phyloP scores from a whole-genome alignment of 306 rosid genomes.

The Trifolium fragiferum region DNA sequence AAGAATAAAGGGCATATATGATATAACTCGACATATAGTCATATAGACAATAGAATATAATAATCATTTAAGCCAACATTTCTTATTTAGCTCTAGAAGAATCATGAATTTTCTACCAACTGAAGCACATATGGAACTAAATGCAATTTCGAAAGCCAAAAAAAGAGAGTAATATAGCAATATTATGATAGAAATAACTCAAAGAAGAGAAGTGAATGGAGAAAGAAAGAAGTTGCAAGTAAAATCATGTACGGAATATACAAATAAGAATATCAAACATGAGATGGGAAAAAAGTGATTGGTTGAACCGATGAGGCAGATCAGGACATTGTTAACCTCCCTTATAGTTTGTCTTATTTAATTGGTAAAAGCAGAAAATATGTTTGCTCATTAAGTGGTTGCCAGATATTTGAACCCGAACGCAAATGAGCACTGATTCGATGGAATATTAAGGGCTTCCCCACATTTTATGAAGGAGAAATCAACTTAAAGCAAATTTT shows the following conservation, averaged over 20 bases:
- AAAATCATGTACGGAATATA: background rate
- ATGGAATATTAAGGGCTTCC: constrained; percentile 3
- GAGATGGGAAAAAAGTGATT: constrained; percentile 1
- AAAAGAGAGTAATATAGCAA: background rate
- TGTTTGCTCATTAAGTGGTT: constrained; percentile 16
- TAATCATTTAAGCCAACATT: background rate
- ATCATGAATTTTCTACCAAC: constrained; percentile 4
- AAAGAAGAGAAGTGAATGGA: background rate
- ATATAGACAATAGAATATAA: background rate
- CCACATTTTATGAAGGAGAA: background rate
- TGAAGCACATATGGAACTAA: background rate
- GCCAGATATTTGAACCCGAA: constrained; percentile 13
- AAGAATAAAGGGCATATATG: constrained; percentile 1
- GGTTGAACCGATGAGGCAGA: constrained; percentile 10
- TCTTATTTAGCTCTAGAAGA: constrained; percentile 15
- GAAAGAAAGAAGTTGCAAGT: constrained; percentile 21
- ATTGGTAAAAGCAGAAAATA: constrained; percentile 5
- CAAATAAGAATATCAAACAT: constrained; percentile 4
- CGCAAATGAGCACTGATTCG: constrained; percentile 20
- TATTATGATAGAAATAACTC: constrained; percentile 3
- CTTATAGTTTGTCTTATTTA: constrained; percentile 5
- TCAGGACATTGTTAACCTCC: constrained; percentile 15
- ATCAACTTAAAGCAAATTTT: constrained; percentile 22
- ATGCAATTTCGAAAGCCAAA: constrained; percentile 11
- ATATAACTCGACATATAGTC: constrained; percentile 13